Percentiles rank a stretch among this genome's conserved stretches.
phyloP scores from a whole-genome alignment of 2,329 filamentous ascomycete species.

The Exophiala spinifera region DNA sequence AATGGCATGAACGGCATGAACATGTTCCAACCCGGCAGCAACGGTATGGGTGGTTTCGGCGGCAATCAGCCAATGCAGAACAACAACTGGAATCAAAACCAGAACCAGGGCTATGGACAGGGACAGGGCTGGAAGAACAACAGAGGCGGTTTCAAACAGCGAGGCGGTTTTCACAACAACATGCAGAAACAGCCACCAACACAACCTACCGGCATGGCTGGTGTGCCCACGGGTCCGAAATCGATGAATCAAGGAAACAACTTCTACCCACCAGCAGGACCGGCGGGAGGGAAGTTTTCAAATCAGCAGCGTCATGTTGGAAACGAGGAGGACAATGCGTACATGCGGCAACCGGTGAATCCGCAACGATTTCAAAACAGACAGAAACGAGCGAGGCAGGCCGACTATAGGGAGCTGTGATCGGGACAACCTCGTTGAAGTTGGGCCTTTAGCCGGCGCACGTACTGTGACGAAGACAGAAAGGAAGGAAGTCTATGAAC shows the following conservation, averaged over 20 bases:
- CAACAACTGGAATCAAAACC: slow-evolving; percentile 31
- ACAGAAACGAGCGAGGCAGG: slow-evolving; percentile 70
- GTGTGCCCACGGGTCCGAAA: slow-evolving; percentile 28
- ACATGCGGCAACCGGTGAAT: slow-evolving; percentile 94
- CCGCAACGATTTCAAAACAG: slow-evolving; percentile 84
- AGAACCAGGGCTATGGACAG: slow-evolving; percentile 32
- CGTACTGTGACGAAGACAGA: background rate
- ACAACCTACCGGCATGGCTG: slow-evolving; percentile 30
- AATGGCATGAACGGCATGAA: slow-evolving; percentile 34
- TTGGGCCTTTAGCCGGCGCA: no score
- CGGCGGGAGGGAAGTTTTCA: slow-evolving; percentile 43
- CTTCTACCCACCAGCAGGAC: slow-evolving; percentile 22
- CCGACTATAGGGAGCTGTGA: slow-evolving; percentile 79
- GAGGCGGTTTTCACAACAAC: slow-evolving; percentile 18
- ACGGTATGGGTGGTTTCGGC: slow-evolving; percentile 34
- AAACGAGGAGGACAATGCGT: slow-evolving; percentile 78
- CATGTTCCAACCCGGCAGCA: slow-evolving; percentile 31
- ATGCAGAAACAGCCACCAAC: slow-evolving; percentile 26
- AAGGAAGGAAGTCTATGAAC: background rate
- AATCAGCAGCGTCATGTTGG: slow-evolving; percentile 58
- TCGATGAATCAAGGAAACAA: slow-evolving; percentile 17
- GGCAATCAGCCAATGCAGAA: slow-evolving; percentile 30
- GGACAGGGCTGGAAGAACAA: slow-evolving; percentile 33
- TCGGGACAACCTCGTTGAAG: background rate
- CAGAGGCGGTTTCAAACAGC: slow-evolving; percentile 25